Base-by-base conservation (phyloP, 108 stramenopile genomes). In the Epithemia pelagica region DNA sequence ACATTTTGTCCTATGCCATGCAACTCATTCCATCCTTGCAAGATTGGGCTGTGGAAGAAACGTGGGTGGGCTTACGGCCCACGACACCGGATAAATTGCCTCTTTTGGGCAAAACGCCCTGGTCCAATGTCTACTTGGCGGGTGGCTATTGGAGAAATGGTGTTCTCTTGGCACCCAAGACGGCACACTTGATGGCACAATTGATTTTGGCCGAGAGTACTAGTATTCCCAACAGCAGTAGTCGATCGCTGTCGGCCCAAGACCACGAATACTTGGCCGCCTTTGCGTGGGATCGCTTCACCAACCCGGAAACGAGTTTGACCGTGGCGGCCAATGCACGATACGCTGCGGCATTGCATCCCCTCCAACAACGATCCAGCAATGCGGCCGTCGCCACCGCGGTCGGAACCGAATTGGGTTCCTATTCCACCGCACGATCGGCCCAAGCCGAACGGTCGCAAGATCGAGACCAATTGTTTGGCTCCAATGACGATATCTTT, bases 71-170 rank as follows among this genome's bases (percentile, higher is more conserved):
- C 22, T 71, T 96, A 52, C 84, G 96, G 37, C 96, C 96, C 5
- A 94, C 91, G 30, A 94, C 96, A 32, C 93, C 94, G 1, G 96
- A 96, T 76, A 91, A 88, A 64, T 78, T 85, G 28, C 96, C 96
- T 0, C 83, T 96, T n/a, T 64, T 96, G 25, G 96, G 96, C 7
- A 66, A 78, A 26, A 89, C 88, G 22, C 79, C 81, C 30, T 95
- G 90, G 87, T 71, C 84, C 15, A 92, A 90, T 69, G 68, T 96
- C 18, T 95, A 71, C 56, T 52, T 95, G 56, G 94, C 94, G 8
- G 96, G 96, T 8, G 96, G 96, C 5, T 95, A 96, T 65, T 96
- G 96, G 96, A 76, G 96, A 23, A 96, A 96, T 72, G 96, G 96
- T 21, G 93, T 96, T 2, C 69, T 96, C 30, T 68, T 96, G 55